Evolutionary conservation across 2,329 filamentous ascomycete species (phyloP).

Genomic region (Curvularia sp.): DNA sequence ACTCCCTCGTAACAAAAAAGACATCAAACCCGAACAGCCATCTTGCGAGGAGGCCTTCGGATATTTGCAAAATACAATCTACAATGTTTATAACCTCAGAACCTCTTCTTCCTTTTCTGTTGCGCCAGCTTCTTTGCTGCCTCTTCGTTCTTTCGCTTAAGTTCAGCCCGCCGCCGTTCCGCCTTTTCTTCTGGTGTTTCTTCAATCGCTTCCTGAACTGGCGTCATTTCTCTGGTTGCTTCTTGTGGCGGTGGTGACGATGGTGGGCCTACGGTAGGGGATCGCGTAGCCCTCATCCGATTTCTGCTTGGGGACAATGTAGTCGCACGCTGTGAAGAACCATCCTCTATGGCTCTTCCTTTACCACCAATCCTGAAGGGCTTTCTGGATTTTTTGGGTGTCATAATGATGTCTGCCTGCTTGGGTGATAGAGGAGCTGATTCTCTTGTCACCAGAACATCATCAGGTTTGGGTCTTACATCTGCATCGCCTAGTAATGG

Average conservation of each 20-base stretch:
- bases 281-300: conserved; percentile 12
- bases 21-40: neutral
- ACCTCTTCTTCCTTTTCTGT: conserved; percentile 46
- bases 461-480: neutral
- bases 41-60: neutral
- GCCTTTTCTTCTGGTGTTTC: conserved; percentile 61
- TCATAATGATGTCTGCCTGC: conserved; percentile 5
- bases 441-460: conserved; percentile 2
- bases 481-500: neutral
- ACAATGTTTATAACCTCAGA: conserved; percentile 21
- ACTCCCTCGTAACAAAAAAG: no score
- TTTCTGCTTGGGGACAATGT: conserved; percentile 13
- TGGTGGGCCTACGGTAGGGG: conserved; percentile 15
- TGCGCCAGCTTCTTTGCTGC: conserved; percentile 60
- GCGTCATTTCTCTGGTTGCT: conserved; percentile 15
- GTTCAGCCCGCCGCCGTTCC: conserved; percentile 61
- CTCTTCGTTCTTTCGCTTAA: conserved; percentile 63
- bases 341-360: conserved; percentile 21
- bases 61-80: no score
- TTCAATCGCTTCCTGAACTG: conserved; percentile 31
- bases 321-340: conserved; percentile 7
- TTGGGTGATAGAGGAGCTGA: conserved; percentile 11
- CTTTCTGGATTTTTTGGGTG: conserved; percentile 27
- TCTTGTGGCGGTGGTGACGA: conserved; percentile 17
- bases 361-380: conserved; percentile 48